Evolutionary conservation across 2,329 filamentous ascomycete species (phyloP).

Genomic region (Xylaria sp.): DNA sequence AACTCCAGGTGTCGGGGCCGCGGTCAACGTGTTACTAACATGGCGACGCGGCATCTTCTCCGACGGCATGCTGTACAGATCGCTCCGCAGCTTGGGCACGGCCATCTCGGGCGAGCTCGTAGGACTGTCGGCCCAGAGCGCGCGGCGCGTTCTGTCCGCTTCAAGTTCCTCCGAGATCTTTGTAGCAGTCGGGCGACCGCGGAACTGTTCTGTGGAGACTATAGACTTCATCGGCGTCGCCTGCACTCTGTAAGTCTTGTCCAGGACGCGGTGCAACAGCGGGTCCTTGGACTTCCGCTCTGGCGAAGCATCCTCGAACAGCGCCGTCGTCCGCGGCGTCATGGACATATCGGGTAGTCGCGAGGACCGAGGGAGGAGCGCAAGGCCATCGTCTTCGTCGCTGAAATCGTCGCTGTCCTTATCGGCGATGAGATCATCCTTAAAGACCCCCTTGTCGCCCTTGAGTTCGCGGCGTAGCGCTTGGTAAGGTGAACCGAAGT

Average conservation of each 20-base stretch:
- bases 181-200: constrained; percentile 28
- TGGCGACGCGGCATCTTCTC: constrained; percentile 43
- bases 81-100: constrained; percentile 75
- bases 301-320: constrained; percentile 38
- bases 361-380: constrained; percentile 45
- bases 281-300: constrained; percentile 57
- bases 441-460: constrained; percentile 36
- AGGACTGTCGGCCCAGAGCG: constrained; percentile 52
- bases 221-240: constrained; percentile 71
- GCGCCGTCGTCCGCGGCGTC: constrained; percentile 55
- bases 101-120: constrained; percentile 72
- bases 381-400: constrained; percentile 37
- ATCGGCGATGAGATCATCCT: constrained; percentile 26
- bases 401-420: constrained; percentile 36
- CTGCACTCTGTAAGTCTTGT: constrained; percentile 92
- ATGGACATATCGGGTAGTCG: constrained; percentile 58
- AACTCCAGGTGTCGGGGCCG: constrained; percentile 65
- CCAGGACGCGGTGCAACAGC: constrained; percentile 82
- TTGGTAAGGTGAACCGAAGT: constrained; percentile 73
- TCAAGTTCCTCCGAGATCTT: constrained; percentile 23
- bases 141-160: constrained; percentile 32
- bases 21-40: constrained; percentile 42
- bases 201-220: constrained; percentile 20
- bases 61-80: constrained; percentile 72
- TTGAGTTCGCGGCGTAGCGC: constrained; percentile 62